Base-by-base conservation (phyloP, 2,329 filamentous ascomycete genomes). In the Pseudocercospora vitis region DNA sequence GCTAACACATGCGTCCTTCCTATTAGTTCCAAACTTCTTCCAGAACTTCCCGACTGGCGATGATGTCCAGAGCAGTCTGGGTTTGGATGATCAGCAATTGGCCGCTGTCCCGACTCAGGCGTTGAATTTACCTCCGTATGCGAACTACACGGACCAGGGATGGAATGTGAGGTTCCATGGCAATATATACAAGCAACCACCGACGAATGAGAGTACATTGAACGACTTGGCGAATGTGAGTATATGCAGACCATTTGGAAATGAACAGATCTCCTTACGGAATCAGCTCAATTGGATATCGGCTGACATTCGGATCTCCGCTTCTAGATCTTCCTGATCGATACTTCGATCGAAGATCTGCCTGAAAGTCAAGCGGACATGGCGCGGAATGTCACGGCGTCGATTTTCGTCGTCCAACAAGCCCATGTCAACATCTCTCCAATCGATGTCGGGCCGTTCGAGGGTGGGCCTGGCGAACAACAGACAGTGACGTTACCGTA, bases 161-260 rank as follows among this genome's bases (percentile, higher is more conserved):
- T 91, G 88, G 88, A 89, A 85, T 58, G 78, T 91, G 3, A 80
- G 87, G 23, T 82, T 91, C 58, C 88, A 87, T 60, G 88, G 88
- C 61, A 90, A 90, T 64, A 84, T 91, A n/a, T 91, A 85, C 77
- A 91, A 90, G 70, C 81, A 87, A 57, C 88, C 88, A 1, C 81
- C 88, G 55, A 84, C 87, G 28, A 80, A 79, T 1, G 76, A 82
- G 61, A 73, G 76, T 28, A 87, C 82, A 61, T 74, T 91, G 40
- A 80, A 91, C 61, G 76, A 84, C 31, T 75, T 91, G 3, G 85
- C 87, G 53, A 84, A 90, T 60, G 70, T 82, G 26, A n/a, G n/a
- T n/a, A n/a, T n/a, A n/a, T n/a, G n/a, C n/a, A n/a, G n/a, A n/a
- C n/a, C n/a, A n/a, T n/a, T n/a, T n/a, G n/a, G n/a, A n/a, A n/a